Evolutionary conservation across 495 filamentous ascomycete species (phyloP), one percentile per base, ranked within the genome.

Genomic region (Penicillium parvum): DNA sequence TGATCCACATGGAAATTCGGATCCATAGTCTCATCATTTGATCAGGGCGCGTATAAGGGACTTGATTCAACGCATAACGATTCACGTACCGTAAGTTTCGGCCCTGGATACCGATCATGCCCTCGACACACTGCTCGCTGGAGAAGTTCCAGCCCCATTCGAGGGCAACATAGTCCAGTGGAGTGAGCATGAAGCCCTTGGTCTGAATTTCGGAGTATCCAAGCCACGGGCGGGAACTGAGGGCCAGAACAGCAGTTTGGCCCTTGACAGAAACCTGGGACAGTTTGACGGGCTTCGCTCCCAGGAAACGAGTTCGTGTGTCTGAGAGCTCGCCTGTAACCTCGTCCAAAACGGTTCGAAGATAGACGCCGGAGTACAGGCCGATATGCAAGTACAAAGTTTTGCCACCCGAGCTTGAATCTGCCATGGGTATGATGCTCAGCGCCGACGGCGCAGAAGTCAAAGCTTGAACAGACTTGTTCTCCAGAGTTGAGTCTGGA

Each of bases 71-170:
- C 27, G 35, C 37, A 20, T 49, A 50, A 40, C 26, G 10, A 51
- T 16, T 9, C 12, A 81, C 87, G 63, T 78, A 94, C 89, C 88
- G 73, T 14, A 99, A 72, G 61, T 86, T 94, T 57, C 90, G 82
- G 19, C 82, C 88, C 63, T 95, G 86, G 39, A 99, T 91, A 39
- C 90, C 90, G 25, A 97, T 90, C 84, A 99, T 90, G 16, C 92
- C 91, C 65, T 95, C 90, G 10, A 82, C 74, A 50, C 89, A 94
- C 55, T 92, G 84, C 65, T 95, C 88, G 53, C 88, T 95, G 53
- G 85, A 92, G 53, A 99, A 96, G 52, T 86, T 95, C 83, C 90
- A 95, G 15, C 86, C 91, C 73, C 87, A 95, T 57, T 95, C 89
- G 5, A 99, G 74, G n/a, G 81, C 83, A 19, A 78, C 77, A 52